phyloP scores from a whole-genome alignment of 2,329 filamentous ascomycete genomes.

The Phialophora expanda region DNA sequence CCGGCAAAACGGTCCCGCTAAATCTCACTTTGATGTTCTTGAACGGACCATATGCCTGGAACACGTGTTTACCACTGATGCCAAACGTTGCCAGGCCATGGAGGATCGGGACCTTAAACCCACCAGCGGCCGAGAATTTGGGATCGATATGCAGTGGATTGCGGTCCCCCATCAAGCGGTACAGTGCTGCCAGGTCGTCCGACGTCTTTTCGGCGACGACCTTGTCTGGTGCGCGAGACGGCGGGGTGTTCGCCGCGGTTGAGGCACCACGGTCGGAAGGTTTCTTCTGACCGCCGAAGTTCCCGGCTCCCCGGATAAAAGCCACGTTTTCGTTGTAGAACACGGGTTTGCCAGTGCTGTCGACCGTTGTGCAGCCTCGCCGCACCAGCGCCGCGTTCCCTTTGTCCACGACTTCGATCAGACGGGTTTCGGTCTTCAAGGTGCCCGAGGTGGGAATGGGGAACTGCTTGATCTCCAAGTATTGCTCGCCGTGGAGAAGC shows the following conservation, averaged over 20 bases:
- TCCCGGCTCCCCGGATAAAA: constrained; percentile 88
- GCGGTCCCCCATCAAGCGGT: constrained; percentile 90
- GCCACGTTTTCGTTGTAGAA: constrained; percentile 98
- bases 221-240: constrained; percentile 77
- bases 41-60: constrained; percentile 79
- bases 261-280: constrained; percentile 78
- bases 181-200: constrained; percentile 89
- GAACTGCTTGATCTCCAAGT: constrained; percentile 89
- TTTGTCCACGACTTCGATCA: constrained; percentile 97
- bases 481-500: constrained; percentile 98
- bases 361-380: constrained; percentile 79
- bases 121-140: constrained; percentile 88
- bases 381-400: constrained; percentile 85
- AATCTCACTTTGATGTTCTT: constrained; percentile 94
- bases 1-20: constrained; percentile 75
- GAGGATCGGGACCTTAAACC: constrained; percentile 91
- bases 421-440: constrained; percentile 43
- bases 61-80: constrained; percentile 86
- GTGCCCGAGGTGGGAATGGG: constrained; percentile 70
- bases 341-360: constrained; percentile 82
- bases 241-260: constrained; percentile 78
- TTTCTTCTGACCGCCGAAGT: constrained; percentile 84
- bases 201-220: constrained; percentile 85
- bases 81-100: constrained; percentile 96
- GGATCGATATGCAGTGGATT: constrained; percentile 98